Conservation (phyloP, 202 grass and related monocot genomes). For the Saccharum hybrid region DNA sequence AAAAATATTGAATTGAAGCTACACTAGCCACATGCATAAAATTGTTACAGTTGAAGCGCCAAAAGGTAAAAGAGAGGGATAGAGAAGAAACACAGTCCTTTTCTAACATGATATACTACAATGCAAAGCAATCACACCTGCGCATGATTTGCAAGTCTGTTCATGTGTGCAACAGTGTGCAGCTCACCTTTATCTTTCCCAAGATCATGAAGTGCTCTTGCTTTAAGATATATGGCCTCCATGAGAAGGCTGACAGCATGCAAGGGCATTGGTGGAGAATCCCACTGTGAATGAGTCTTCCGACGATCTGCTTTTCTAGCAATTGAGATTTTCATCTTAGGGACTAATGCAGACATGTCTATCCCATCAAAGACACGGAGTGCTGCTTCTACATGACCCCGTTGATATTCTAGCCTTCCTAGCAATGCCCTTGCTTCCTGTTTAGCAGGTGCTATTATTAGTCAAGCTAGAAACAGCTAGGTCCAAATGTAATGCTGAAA, state of each 20-base stretch:
- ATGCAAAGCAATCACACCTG: neutral
- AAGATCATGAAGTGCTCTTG: slow-evolving; percentile 86
- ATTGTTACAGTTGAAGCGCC: neutral
- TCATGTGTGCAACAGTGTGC: slow-evolving; percentile 4
- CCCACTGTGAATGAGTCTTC: slow-evolving; percentile 62
- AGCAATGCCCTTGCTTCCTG: slow-evolving; percentile 96
- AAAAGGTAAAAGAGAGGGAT: neutral
- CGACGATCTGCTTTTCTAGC: slow-evolving; percentile 64
- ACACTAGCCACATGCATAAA: slow-evolving; percentile 6
- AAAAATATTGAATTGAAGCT: slow-evolving; percentile 47
- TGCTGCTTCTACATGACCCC: slow-evolving; percentile 87
- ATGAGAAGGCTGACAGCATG: slow-evolving; percentile 85
- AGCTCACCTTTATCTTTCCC: slow-evolving; percentile 82
- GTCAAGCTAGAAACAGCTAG: slow-evolving; percentile 40
- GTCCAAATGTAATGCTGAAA: slow-evolving; percentile 37
- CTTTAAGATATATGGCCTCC: slow-evolving; percentile 91
- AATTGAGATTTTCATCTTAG: slow-evolving; percentile 84
- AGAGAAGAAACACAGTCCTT: neutral
- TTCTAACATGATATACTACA: slow-evolving; percentile 17
- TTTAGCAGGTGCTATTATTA: slow-evolving; percentile 29
- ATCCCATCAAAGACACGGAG: slow-evolving; percentile 87
- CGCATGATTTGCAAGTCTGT: slow-evolving; percentile 28
- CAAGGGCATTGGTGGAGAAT: slow-evolving; percentile 72
- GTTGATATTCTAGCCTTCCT: slow-evolving; percentile 90
- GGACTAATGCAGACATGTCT: slow-evolving; percentile 72